Evolutionary conservation across 1,284 basidiomycete species (phyloP).

Genomic region (Puccinia triticina): DNA sequence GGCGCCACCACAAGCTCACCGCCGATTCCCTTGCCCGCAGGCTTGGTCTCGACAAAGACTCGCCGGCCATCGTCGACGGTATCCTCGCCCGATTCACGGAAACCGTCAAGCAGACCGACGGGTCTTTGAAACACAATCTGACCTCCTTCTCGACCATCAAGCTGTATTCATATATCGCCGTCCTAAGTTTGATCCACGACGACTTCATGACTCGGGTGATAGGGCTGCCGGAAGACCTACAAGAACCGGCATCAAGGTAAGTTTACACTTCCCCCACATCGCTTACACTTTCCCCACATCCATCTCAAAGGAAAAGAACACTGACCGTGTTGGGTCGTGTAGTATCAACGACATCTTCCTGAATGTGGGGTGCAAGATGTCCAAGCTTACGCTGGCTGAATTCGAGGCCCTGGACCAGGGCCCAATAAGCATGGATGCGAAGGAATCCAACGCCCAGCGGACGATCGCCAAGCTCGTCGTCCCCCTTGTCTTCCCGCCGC

Average conservation of each 20-base stretch:
- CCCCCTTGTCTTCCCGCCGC: constrained; percentile 33
- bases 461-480: constrained; percentile 23
- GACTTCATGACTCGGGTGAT: background rate
- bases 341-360: constrained; percentile 33
- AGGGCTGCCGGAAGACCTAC: constrained; percentile 38
- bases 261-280: too few relatives aligned
- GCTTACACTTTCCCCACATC: too few relatives aligned
- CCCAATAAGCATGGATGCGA: background rate
- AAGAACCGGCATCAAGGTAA: constrained; percentile 11
- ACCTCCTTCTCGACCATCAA: constrained; percentile 22
- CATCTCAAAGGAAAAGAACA: too few relatives aligned
- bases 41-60: background rate
- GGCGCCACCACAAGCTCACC: background rate
- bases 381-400: constrained; percentile 3
- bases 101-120: background rate
- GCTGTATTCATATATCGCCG: constrained; percentile 32
- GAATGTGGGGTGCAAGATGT: constrained; percentile 21
- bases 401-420: constrained; percentile 7
- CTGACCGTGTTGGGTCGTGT: too few relatives aligned
- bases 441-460: constrained; percentile 1
- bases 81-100: constrained; percentile 32
- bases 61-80: constrained; percentile 11
- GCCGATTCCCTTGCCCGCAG: background rate
- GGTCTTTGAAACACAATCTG: background rate
- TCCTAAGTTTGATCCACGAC: constrained; percentile 41